These are phyloP conservation scores for Brassica juncea DNA, from an alignment of 345 rosid genomes.

Conservation along the genomic window DNA sequence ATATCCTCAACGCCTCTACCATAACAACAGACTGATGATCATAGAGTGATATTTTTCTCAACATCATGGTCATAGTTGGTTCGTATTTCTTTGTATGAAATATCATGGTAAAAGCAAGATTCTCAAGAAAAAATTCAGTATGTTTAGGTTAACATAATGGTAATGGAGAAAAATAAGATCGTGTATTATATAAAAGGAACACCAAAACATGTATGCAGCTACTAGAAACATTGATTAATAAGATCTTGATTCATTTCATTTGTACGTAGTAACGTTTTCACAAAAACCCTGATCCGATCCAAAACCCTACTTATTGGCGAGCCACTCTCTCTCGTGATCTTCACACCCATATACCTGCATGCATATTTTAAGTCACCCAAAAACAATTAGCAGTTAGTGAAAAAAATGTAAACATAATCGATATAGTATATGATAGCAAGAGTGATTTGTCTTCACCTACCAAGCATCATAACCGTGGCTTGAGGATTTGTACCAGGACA, in stretches of 20 bases:
- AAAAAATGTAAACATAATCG: not conserved
- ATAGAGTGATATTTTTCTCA: not conserved
- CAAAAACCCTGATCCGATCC: not conserved
- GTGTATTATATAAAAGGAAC: not conserved
- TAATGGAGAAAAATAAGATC: not conserved
- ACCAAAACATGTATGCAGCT: not conserved
- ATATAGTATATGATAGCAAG: not conserved
- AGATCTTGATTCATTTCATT: not conserved
- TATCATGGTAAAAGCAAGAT: not conserved
- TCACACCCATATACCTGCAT: constrained; percentile 86
- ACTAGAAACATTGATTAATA: not conserved
- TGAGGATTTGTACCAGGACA: constrained; percentile 95
- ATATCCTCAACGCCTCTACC: not conserved
- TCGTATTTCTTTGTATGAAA: not conserved
- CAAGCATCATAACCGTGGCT: constrained; percentile 99
- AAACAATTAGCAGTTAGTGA: constrained; percentile 2
- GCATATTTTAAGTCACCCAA: not conserved
- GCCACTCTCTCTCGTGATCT: constrained; percentile 73
- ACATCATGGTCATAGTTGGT: not conserved
- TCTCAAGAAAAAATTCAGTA: not conserved
- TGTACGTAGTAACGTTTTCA: not conserved
- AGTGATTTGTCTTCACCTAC: constrained; percentile 55
- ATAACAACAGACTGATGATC: not conserved
- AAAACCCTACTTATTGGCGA: constrained; percentile 30
- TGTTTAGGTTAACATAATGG: not conserved